phyloP scores from a whole-genome alignment of 2,329 filamentous ascomycete species.

The Trichophyton verrucosum region DNA sequence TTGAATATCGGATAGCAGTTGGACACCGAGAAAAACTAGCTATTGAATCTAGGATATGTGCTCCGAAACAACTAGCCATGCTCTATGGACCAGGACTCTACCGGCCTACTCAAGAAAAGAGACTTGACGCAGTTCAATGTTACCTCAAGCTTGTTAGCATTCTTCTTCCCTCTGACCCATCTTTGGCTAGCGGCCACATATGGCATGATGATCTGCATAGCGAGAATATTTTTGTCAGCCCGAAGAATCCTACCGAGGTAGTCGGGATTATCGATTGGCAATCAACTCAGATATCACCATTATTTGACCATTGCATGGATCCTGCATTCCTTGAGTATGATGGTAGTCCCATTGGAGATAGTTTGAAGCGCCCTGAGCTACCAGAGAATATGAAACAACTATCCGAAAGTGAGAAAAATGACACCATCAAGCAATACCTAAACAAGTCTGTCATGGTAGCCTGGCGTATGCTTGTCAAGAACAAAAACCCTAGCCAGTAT shows the following conservation, averaged over 20 bases:
- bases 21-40: slow-evolving; percentile 24
- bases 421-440: not conserved
- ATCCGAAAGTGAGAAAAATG: slow-evolving; percentile 3
- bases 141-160: slow-evolving; percentile 7
- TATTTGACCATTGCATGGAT: slow-evolving; percentile 15
- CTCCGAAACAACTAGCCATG: slow-evolving; percentile 16
- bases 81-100: slow-evolving; percentile 30
- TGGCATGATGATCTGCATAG: slow-evolving; percentile 33
- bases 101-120: slow-evolving; percentile 17
- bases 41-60: slow-evolving; percentile 12
- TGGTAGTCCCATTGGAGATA: not conserved
- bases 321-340: slow-evolving; percentile 17
- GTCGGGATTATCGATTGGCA: slow-evolving; percentile 21
- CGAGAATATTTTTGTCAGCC: slow-evolving; percentile 30
- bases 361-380: slow-evolving; percentile 10
- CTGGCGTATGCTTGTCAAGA: slow-evolving; percentile 10
- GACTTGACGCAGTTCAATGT: slow-evolving; percentile 13
- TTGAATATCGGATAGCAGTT: slow-evolving; percentile 24
- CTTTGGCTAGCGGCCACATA: slow-evolving; percentile 18
- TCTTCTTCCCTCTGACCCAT: slow-evolving; percentile 7
- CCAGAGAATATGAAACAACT: slow-evolving; percentile 6
- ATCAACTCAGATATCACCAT: slow-evolving; percentile 12
- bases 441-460: slow-evolving; percentile 9
- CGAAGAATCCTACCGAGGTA: slow-evolving; percentile 7
- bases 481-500: slow-evolving; percentile 7